A percentile compares a stretch with the other conserved stretches of the same genome.
Conservation (phyloP, 139 green algal genomes). For the Closterium sp. region DNA sequence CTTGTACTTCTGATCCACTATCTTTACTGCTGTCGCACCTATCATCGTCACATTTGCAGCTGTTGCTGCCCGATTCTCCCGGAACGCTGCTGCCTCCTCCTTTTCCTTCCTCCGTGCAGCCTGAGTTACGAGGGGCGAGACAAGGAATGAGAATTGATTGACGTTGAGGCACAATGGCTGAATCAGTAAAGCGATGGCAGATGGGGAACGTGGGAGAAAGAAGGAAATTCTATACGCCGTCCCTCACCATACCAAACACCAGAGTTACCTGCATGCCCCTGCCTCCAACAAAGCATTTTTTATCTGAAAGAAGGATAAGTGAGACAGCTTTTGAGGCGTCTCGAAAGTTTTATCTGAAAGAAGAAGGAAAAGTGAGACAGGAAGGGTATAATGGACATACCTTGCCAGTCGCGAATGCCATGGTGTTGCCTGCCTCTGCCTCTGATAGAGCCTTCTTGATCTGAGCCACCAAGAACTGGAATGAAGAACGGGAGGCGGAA, state of each 20-base stretch:
- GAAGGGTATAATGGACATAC: too few species aligned
- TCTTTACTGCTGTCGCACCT: constrained; percentile 7
- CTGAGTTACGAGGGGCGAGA: neutral
- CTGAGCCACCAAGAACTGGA: constrained; percentile 59
- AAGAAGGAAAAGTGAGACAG: too few species aligned
- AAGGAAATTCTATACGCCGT: too few species aligned
- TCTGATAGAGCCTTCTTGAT: constrained; percentile 69
- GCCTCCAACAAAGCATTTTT: too few species aligned
- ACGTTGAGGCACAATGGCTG: neutral
- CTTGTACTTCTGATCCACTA: constrained; percentile 47
- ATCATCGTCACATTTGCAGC: neutral
- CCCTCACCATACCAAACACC: constrained; percentile 60
- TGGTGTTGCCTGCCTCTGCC: constrained; percentile 74
- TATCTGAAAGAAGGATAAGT: neutral
- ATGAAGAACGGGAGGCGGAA: neutral
- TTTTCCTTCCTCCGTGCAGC: constrained; percentile 46
- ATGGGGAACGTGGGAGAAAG: too few species aligned
- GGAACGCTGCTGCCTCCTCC: constrained; percentile 48
- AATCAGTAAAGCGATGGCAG: neutral
- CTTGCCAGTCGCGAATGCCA: constrained; percentile 54
- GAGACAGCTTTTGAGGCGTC: too few species aligned
- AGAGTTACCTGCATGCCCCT: constrained; percentile 73
- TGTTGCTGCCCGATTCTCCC: constrained; percentile 12
- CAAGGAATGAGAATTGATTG: neutral
- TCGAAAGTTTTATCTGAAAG: neutral